Evolutionary conservation across 805 yeast genomes (phyloP).

Genomic region (Wickerhamiella slavikovae): DNA sequence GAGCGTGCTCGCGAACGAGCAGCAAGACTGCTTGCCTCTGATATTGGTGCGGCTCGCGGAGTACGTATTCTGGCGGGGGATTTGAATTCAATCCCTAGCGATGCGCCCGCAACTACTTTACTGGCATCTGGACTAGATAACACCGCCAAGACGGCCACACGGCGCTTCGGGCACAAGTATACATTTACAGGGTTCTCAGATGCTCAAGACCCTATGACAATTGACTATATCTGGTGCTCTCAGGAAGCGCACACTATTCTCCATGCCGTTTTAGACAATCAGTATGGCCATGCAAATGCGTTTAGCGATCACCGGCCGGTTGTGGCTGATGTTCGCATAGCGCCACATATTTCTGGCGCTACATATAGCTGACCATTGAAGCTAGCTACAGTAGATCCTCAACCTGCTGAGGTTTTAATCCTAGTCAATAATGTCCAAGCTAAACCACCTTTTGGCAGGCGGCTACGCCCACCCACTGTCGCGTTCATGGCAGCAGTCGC

Average conservation of each 20-base stretch:
- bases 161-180: constrained; percentile 18
- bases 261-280: constrained; percentile 27
- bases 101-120: constrained; percentile 20
- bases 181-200: constrained; percentile 21
- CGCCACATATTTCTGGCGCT: too few species aligned
- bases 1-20: constrained; percentile 25
- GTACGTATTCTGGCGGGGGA: constrained; percentile 33
- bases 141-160: too few species aligned
- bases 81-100: constrained; percentile 31
- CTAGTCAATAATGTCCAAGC: too few species aligned
- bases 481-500: constrained; percentile 79
- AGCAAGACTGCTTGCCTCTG: constrained; percentile 22
- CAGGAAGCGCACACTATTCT: constrained; percentile 14
- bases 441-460: constrained; percentile 70
- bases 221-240: constrained; percentile 32
- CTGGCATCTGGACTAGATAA: too few species aligned
- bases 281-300: constrained; percentile 2
- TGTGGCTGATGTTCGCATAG: constrained; percentile 1
- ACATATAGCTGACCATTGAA: too few species aligned
- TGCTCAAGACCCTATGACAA: constrained; percentile 22
- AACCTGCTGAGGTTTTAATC: too few species aligned
- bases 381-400: too few species aligned
- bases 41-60: constrained; percentile 17
- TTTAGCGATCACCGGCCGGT: constrained; percentile 9
- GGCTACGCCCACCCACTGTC: constrained; percentile 83